Evolutionary conservation across 2,329 filamentous ascomycete species (phyloP), one percentile per base, ranked within the genome.

Genomic region (Diaporthe destruens): DNA sequence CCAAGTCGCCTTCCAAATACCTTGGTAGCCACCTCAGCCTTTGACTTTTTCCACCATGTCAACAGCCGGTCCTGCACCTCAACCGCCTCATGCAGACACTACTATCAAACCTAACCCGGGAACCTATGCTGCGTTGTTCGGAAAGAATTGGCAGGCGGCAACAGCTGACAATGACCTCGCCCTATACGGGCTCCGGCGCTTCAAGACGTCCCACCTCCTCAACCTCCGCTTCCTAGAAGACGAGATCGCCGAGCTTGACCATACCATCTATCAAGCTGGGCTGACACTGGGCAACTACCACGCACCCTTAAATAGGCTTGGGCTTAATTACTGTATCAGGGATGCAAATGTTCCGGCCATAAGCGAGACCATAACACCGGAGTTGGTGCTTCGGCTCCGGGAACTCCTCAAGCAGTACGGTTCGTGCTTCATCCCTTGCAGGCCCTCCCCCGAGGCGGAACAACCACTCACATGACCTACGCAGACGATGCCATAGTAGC

Each of bases 171-270:
- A 73, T 59, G 77, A 77, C 55, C 42, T 80, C 2, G 78, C 77
- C 12, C 70, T 79, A 3, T 75, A 79, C 67, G 77, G 78, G 0
- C 79, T 80, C 53, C 76, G 77, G 12, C 76, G 79, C 5, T 80
- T 79, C 65, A 80, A 79, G 51, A 79, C 77, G 0, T 74, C 77
- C 7, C 80, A 83, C 61, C 75, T 81, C 3, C 71, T 82, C 20
- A 82, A 81, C 69, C 77, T 81, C 29, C 78, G 79, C 18, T 80
- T 79, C 39, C 74, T 81, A 8, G 79, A 82, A 73, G 74, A 76
- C 11, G 80, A 82, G 69, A 80, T 81, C 51, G 76, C 77, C 2
- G 71, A 78, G 14, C 67, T 79, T 23, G 80, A 82, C 72, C 77
- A 79, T 73, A 49, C 51, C 3, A 76, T 82, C 0, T 82, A 81